Conservation (phyloP, 2,329 filamentous ascomycete genomes). For the Neobulgaria alba region DNA sequence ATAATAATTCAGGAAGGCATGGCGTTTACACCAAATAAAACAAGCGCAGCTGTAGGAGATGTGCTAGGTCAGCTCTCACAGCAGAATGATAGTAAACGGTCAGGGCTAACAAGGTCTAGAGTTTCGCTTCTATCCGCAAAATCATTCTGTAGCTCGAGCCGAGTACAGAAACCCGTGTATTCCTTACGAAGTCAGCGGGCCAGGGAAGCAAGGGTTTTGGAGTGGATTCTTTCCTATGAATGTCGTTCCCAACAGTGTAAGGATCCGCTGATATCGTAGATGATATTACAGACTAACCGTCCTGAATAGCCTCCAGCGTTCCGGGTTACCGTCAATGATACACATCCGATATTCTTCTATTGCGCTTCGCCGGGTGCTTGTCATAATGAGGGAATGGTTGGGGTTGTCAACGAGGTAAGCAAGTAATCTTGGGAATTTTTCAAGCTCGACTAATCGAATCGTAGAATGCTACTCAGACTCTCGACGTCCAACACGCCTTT, state of each 20-base stretch:
- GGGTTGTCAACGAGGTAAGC: constrained; percentile 63
- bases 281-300: not conserved
- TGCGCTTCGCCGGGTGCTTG: constrained; percentile 62
- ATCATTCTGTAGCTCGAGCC: constrained; percentile 53
- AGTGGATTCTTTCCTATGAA: constrained; percentile 40
- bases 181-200: constrained; percentile 46
- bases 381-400: constrained; percentile 59
- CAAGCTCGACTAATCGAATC: not conserved
- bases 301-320: constrained; percentile 31
- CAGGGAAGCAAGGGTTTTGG: constrained; percentile 43
- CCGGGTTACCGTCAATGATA: constrained; percentile 47
- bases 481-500: constrained; percentile 15
- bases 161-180: constrained; percentile 51
- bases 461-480: constrained; percentile 20
- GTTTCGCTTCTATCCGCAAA: constrained; percentile 54
- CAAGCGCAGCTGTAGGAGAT: not conserved
- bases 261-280: constrained; percentile 9
- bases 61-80: not conserved
- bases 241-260: constrained; percentile 34
- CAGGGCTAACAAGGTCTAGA: constrained; percentile 13
- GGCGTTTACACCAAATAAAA: not conserved
- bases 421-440: not conserved
- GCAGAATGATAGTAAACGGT: not conserved
- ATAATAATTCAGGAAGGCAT: not conserved
- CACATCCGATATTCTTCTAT: constrained; percentile 60